Conservation (phyloP, 129 eudicot genomes). For the Artemisia argyi region DNA sequence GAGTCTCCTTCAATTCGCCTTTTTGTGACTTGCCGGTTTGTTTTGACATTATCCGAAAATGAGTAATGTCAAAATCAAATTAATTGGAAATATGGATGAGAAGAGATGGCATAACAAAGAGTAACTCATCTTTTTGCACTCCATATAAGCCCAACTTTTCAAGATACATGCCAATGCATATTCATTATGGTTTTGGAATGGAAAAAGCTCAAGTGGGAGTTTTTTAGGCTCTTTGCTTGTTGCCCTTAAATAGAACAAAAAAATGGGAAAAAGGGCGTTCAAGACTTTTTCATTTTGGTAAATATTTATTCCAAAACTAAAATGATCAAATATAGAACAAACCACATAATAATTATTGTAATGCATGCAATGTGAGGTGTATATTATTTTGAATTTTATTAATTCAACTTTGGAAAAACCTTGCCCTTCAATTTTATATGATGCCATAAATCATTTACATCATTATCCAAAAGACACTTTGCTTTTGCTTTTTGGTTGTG, state of each 20-base stretch:
- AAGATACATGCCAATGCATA: constrained; percentile 25
- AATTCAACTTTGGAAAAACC: background rate
- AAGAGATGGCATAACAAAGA: constrained; percentile 22
- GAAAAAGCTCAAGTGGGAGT: constrained; percentile 36
- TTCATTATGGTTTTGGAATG: constrained; percentile 19
- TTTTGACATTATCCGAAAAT: constrained; percentile 22
- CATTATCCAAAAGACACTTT: constrained; percentile 34
- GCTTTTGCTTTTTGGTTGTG: constrained; percentile 33
- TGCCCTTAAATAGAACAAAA: constrained; percentile 35
- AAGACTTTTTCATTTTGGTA: constrained; percentile 28
- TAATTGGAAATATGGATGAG: constrained; percentile 28
- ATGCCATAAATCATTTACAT: constrained; percentile 34
- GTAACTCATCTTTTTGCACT: constrained; percentile 37
- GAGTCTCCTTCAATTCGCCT: constrained; percentile 48
- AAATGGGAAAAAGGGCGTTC: constrained; percentile 25
- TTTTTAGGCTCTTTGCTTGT: constrained; percentile 31
- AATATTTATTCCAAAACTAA: constrained; percentile 6
- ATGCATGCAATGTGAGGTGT: constrained; percentile 6
- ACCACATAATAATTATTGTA: background rate
- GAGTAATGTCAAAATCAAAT: constrained; percentile 31
- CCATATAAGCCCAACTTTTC: constrained; percentile 42
- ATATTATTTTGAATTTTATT: background rate
- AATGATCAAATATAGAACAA: constrained; percentile 6
- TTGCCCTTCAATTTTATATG: constrained; percentile 3
- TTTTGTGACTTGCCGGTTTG: constrained; percentile 86